phyloP scores from a whole-genome alignment of 225 moss, liverwort and hornwort genomes.

The Pseudisothecium myosuroides region DNA sequence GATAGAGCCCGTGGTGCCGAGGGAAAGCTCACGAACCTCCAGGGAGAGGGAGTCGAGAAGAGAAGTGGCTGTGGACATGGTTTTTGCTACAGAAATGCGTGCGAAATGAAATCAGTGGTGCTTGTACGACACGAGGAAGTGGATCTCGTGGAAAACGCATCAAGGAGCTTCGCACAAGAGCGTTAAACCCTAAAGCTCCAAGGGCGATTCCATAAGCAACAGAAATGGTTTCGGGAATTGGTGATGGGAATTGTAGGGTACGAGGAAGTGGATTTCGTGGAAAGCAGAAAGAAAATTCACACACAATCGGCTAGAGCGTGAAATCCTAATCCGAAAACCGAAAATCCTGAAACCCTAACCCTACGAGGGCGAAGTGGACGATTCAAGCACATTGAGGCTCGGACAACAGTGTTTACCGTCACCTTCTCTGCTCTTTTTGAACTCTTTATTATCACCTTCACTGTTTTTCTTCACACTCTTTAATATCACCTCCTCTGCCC shows the following conservation, averaged over 20 bases:
- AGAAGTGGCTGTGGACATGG: not conserved
- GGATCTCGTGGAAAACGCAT: too few species aligned
- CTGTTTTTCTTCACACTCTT: not conserved
- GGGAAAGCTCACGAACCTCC: conserved; percentile 75
- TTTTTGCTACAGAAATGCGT: not conserved
- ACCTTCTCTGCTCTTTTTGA: not conserved
- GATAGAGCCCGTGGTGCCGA: conserved; percentile 55
- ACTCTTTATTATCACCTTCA: not conserved
- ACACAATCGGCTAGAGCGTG: not conserved
- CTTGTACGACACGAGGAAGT: too few species aligned
- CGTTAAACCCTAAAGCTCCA: not conserved
- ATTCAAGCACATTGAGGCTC: not conserved
- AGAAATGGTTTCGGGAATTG: not conserved
- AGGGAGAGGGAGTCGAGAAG: conserved; percentile 38
- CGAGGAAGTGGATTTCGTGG: too few species aligned
- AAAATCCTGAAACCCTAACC: not conserved
- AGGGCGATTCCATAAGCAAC: not conserved
- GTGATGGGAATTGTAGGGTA: too few species aligned
- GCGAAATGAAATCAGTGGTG: not conserved
- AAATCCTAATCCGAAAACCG: not conserved
- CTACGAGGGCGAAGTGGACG: too few species aligned
- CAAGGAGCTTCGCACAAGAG: not conserved
- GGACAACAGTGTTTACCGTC: not conserved
- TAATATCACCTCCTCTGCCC: not conserved
- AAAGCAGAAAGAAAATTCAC: too few species aligned